Conservation (phyloP, 345 rosid genomes). For the Crucihimalaya himalaica region DNA sequence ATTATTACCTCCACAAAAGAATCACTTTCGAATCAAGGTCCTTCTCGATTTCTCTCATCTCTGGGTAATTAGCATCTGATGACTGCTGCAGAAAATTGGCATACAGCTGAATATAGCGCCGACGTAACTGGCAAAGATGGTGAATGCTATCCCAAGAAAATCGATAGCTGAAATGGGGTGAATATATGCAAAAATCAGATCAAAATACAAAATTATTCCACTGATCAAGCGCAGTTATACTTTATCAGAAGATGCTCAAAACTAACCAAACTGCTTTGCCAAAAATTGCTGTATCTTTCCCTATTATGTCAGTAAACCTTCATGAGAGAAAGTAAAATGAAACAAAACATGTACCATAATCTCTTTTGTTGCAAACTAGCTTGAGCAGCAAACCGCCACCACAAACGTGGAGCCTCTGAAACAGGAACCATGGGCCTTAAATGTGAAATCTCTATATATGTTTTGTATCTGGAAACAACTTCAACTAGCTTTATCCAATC, state of each 20-base stretch:
- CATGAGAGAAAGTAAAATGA: conserved; percentile 19
- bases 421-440: conserved; percentile 82
- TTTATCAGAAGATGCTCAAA: conserved; percentile 2
- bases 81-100: conserved; percentile 75
- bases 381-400: conserved; percentile 97
- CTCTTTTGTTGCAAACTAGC: conserved; percentile 82
- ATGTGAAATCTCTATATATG: conserved; percentile 81
- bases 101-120: conserved; percentile 82
- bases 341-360: conserved; percentile 64
- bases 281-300: conserved; percentile 18
- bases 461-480: conserved; percentile 84
- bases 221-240: not conserved
- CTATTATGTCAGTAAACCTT: conserved; percentile 16
- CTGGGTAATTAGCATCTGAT: conserved; percentile 49
- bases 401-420: conserved; percentile 57
- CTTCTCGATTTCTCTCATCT: conserved; percentile 86
- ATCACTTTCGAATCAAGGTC: conserved; percentile 94
- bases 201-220: conserved; percentile 26
- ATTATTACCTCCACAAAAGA: conserved; percentile 88
- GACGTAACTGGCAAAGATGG: conserved; percentile 81
- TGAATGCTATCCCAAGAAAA: conserved; percentile 90
- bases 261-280: conserved; percentile 10
- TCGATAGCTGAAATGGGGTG: conserved; percentile 60
- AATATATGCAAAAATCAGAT: conserved; percentile 28
- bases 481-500: conserved; percentile 96